A percentile compares a stretch with the other conserved stretches of the same genome.
These are phyloP conservation scores for Termitomyces sp. DNA, from an alignment of 768 basidiomycete species.

Conservation along the genomic window DNA sequence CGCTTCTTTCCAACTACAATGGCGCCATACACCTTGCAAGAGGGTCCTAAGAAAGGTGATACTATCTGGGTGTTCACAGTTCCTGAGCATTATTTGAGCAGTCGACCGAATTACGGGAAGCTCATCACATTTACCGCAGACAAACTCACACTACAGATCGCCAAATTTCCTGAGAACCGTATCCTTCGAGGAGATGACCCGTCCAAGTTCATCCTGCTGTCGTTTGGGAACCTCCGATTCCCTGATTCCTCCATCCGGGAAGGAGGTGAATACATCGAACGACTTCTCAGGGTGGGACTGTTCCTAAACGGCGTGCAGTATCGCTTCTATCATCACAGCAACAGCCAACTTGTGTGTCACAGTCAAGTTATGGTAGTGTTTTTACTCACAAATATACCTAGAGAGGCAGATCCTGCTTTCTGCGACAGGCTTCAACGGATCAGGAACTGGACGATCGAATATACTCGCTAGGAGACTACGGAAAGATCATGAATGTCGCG, in stretches of 20 bases:
- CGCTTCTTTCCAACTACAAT: constrained; percentile 21
- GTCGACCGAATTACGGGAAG: constrained; percentile 34
- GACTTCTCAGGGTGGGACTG: constrained; percentile 49
- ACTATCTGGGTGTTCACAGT: constrained; percentile 44
- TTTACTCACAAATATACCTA: constrained; percentile 14
- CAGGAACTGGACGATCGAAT: constrained; percentile 52
- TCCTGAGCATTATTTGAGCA: constrained; percentile 23
- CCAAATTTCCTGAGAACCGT: constrained; percentile 49
- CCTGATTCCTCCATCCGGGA: constrained; percentile 42
- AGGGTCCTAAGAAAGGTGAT: constrained; percentile 41
- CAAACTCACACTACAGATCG: constrained; percentile 44
- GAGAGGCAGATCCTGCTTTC: constrained; percentile 60
- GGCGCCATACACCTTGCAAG: constrained; percentile 30
- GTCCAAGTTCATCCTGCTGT: constrained; percentile 48
- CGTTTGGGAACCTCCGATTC: constrained; percentile 50
- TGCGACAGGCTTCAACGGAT: constrained; percentile 48
- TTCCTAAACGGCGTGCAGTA: constrained; percentile 55
- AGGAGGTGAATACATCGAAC: constrained; percentile 48
- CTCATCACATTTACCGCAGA: constrained; percentile 44
- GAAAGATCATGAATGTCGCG: constrained; percentile 54
- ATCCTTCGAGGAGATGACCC: constrained; percentile 53
- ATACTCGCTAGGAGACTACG: constrained; percentile 53
- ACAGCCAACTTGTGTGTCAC: constrained; percentile 51
- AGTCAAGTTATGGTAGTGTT: neutral
- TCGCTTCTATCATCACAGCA: constrained; percentile 67